Evolutionary conservation across 495 filamentous ascomycete species (phyloP).

Genomic region (Echria macrotheca): DNA sequence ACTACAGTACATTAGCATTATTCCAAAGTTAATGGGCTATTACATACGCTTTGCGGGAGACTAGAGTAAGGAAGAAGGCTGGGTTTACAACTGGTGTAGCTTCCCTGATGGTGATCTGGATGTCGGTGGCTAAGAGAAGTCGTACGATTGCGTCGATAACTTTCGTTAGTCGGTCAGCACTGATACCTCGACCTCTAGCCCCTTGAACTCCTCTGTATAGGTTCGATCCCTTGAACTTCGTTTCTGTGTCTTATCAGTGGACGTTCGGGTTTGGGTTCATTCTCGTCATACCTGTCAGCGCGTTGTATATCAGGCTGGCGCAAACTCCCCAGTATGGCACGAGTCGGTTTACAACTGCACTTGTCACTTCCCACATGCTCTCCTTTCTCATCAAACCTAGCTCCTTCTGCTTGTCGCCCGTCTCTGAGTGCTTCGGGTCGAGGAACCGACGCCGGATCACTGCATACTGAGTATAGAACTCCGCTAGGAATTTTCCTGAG

Average conservation of each 20-base stretch:
- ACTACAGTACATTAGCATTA: not conserved
- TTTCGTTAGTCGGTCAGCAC: not conserved
- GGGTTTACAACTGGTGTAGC: not conserved
- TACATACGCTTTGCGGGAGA: not conserved
- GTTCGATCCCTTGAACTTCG: not conserved
- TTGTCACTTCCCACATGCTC: not conserved
- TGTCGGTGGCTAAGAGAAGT: not conserved
- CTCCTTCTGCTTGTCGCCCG: not conserved
- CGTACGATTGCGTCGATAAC: not conserved
- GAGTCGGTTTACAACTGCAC: not conserved
- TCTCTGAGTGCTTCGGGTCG: not conserved
- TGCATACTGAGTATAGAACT: not conserved
- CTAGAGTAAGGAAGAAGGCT: not conserved
- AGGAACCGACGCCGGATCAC: not conserved
- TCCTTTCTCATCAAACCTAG: not conserved
- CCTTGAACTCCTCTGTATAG: not conserved
- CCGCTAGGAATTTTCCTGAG: not conserved
- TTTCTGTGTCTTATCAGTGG: not conserved
- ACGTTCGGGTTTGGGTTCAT: not conserved
- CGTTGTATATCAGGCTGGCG: not conserved
- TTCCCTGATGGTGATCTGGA: not conserved
- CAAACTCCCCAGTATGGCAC: not conserved
- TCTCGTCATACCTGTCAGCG: not conserved
- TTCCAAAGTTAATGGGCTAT: not conserved
- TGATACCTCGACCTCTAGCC: not conserved